Conservation (phyloP, 2,329 filamentous ascomycete species). For the Pseudogymnoascus sp. region DNA sequence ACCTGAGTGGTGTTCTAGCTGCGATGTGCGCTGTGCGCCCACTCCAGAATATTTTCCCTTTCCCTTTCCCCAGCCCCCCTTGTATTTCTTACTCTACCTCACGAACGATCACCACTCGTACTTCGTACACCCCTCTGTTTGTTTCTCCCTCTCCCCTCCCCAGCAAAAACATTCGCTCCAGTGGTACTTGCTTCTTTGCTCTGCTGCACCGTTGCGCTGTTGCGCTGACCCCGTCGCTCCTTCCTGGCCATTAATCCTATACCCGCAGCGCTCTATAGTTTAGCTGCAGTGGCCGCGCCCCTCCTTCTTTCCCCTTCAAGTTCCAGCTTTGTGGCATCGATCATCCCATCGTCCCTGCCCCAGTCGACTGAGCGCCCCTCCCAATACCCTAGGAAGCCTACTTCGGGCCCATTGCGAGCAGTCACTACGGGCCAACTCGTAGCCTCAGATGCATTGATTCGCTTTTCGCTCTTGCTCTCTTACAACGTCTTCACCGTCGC, state of each 20-base stretch:
- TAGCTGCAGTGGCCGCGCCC: not conserved
- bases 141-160: not conserved
- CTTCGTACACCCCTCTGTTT: not conserved
- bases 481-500: constrained; percentile 2
- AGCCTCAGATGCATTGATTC: not conserved
- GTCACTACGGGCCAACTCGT: not conserved
- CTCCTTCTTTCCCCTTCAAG: not conserved
- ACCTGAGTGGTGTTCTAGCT: not conserved
- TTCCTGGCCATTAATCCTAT: not conserved
- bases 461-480: not conserved
- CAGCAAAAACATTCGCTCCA: not conserved
- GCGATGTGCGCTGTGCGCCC: not conserved
- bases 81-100: not conserved
- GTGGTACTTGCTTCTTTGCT: not conserved
- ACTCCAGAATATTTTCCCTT: not conserved
- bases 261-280: not conserved
- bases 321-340: not conserved
- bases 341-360: not conserved
- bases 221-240: not conserved
- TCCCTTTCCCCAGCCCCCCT: not conserved
- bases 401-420: not conserved
- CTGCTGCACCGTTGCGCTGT: not conserved
- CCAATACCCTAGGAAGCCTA: not conserved
- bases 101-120: not conserved
- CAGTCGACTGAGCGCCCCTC: not conserved